Conservation (phyloP, 345 rosid species). For the Erucastrum elatum region DNA sequence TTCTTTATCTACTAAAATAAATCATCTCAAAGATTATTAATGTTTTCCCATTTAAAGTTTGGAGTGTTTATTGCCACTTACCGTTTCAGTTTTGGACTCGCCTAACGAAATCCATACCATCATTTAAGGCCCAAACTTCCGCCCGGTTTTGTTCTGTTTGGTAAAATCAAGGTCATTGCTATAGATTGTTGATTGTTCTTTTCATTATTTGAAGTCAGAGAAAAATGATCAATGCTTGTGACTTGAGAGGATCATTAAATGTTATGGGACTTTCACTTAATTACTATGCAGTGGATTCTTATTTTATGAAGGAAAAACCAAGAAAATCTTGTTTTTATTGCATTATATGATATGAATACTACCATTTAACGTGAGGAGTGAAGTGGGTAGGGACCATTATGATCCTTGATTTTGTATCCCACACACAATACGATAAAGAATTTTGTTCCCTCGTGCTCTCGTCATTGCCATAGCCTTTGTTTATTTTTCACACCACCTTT, state of each 20-base stretch:
- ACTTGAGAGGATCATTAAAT: constrained; percentile 11
- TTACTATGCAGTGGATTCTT: constrained; percentile 18
- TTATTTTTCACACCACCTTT: not conserved
- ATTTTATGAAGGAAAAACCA: not conserved
- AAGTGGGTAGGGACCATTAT: constrained; percentile 19
- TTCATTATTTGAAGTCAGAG: not conserved
- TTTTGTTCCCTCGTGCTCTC: constrained; percentile 15
- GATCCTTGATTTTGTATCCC: constrained; percentile 16
- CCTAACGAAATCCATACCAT: not conserved
- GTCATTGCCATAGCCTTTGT: not conserved
- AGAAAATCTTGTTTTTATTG: constrained; percentile 22
- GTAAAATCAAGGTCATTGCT: not conserved
- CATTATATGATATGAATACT: not conserved
- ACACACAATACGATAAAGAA: constrained; percentile 5
- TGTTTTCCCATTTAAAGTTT: constrained; percentile 2
- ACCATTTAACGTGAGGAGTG: constrained; percentile 11
- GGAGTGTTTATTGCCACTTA: not conserved
- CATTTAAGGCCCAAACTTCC: not conserved
- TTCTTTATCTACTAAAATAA: not conserved
- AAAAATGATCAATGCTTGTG: not conserved
- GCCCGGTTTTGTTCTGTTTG: not conserved
- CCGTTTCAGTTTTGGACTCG: not conserved
- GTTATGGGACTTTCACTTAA: constrained; percentile 4
- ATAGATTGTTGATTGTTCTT: not conserved
- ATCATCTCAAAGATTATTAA: not conserved